These are phyloP conservation scores for Hirschfeldia incana DNA, from an alignment of 345 rosid genomes.

Conservation along the genomic window DNA sequence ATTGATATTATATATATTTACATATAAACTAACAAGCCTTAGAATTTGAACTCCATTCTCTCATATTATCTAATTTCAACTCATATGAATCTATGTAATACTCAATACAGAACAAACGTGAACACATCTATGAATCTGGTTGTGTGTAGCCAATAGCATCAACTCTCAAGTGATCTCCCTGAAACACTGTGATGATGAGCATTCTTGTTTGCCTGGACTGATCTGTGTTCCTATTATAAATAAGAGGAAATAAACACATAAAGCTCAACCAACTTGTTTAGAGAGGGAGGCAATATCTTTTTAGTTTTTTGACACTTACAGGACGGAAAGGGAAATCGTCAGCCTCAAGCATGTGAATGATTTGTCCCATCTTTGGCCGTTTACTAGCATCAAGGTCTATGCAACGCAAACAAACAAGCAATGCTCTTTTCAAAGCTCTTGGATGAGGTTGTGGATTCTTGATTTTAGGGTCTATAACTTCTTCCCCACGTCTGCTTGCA, in stretches of 20 bases:
- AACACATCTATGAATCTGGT: conserved; percentile 13
- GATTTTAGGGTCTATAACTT: conserved; percentile 74
- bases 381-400: conserved; percentile 81
- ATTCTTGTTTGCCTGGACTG: conserved; percentile 27
- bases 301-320: conserved; percentile 47
- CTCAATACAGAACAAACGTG: conserved; percentile 26
- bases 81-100: conserved; percentile 3
- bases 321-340: conserved; percentile 86
- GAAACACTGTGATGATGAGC: conserved; percentile 17
- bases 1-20: conserved; percentile 33
- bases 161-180: conserved; percentile 25
- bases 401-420: conserved; percentile 89
- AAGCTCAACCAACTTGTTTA: background rate
- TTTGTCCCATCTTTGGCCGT: conserved; percentile 97
- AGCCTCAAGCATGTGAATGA: conserved; percentile 95
- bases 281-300: background rate
- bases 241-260: background rate
- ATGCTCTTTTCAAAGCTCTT: conserved; percentile 70
- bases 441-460: conserved; percentile 55
- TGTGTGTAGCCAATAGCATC: conserved; percentile 6
- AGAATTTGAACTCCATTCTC: background rate
- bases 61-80: conserved; percentile 13
- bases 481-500: conserved; percentile 82
- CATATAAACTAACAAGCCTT: conserved; percentile 11
- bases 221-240: conserved; percentile 32